Conservation (phyloP, 305 asterid species). For the Fraxinus platypoda region DNA sequence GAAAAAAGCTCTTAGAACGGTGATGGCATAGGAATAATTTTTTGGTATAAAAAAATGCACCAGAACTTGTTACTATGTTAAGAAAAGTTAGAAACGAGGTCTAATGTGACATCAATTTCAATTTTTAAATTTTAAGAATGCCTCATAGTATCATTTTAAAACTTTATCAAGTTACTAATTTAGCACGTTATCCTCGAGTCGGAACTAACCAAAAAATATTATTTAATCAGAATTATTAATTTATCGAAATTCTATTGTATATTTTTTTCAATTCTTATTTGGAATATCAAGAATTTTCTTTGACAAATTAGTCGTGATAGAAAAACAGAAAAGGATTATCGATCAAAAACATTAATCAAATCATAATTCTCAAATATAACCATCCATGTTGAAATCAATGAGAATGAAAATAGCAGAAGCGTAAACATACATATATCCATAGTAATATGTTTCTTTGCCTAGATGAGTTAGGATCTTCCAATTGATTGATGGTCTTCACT, state of each 20-base stretch:
- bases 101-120: no score
- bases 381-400: no score
- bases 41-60: no score
- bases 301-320: not conserved
- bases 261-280: not conserved
- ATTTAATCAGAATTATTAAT: no score
- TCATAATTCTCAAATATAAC: no score
- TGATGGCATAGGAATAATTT: not conserved
- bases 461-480: no score
- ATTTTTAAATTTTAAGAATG: not conserved
- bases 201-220: not conserved
- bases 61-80: not conserved
- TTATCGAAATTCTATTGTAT: not conserved
- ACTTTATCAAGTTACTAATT: not conserved
- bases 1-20: not conserved
- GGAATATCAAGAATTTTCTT: not conserved
- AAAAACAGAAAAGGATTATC: no score
- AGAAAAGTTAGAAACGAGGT: not conserved
- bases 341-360: no score
- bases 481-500: no score
- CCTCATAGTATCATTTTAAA: not conserved
- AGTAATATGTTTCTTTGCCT: no score
- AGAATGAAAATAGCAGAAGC: no score
- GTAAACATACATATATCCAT: no score
- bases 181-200: not conserved